A percentile compares a stretch with the other conserved stretches of the same genome.
These are phyloP conservation scores for Rosa chinensis DNA, from an alignment of 306 rosid species.

Conservation along the genomic window DNA sequence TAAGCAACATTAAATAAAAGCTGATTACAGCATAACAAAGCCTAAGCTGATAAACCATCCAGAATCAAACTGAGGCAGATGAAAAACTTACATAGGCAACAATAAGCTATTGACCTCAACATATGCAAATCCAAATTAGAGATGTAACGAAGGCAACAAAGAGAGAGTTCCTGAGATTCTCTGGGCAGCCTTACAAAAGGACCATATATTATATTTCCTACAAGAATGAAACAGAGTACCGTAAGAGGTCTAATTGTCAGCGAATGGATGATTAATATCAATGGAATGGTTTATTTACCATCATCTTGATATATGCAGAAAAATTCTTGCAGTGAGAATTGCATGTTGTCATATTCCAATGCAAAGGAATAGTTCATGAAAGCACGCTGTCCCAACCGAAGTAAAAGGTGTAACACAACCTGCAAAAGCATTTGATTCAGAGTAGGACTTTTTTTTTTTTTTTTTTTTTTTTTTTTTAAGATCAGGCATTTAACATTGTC, in stretches of 20 bases:
- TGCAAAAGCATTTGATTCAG: conserved; percentile 21
- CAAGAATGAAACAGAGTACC: conserved; percentile 30
- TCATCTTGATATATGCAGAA: conserved; percentile 43
- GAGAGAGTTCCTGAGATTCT: conserved; percentile 71
- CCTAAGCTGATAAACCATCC: neutral
- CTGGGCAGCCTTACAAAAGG: conserved; percentile 78
- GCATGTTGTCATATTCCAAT: conserved; percentile 54
- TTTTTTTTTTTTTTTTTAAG: neutral
- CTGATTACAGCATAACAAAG: neutral
- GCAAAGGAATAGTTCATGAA: conserved; percentile 51
- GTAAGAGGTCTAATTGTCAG: conserved; percentile 24
- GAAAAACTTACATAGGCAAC: conserved; percentile 76
- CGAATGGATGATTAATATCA: conserved; percentile 4
- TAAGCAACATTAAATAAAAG: neutral
- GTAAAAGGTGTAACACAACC: conserved; percentile 67
- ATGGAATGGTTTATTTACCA: conserved; percentile 40
- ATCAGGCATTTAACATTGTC: neutral
- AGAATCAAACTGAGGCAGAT: conserved; percentile 19
- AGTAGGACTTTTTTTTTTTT: neutral
- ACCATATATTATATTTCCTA: conserved; percentile 59
- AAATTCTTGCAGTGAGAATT: conserved; percentile 54
- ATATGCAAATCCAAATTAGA: conserved; percentile 58
- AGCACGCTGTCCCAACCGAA: conserved; percentile 63
- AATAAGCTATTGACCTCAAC: conserved; percentile 57
- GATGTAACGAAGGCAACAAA: conserved; percentile 69